Base-by-base conservation (phyloP, 2,329 filamentous ascomycete species). In the Dothideomycetidae sp. region DNA sequence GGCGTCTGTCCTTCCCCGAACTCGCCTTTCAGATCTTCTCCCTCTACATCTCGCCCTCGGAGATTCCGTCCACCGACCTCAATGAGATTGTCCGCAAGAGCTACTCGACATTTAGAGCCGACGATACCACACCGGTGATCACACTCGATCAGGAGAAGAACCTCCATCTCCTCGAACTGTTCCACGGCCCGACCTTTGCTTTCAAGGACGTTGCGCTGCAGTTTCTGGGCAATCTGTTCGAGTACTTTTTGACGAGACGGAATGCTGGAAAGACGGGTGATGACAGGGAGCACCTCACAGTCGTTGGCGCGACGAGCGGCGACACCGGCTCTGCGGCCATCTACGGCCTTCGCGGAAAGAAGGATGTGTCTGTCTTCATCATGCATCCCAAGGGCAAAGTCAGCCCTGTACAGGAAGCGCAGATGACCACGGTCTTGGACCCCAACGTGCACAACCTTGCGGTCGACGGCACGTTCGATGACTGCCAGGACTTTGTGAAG, bases 401-500 rank as follows among this genome's bases (percentile, higher is more conserved):
- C 44, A 85, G 79, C 55, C 82, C 85, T 10, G 81, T 96, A 40
- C 90, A 96, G 59, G 84, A 96, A 60, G 81, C 82, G 3, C 90
- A 96, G 63, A 96, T 96, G 90, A 94, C 86, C 1, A 94, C 88
- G 0, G 81, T 90, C 17, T 66, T 84, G 29, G 90, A 96, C 56
- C 63, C 71, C 42, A 96, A 96, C 54, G 86, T 96, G 21, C 84
- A 94, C 68, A 93, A 93, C 59, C 64, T 96, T 32, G 76, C 82
- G 37, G 81, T 96, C 10, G 75, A 80, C 34, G 90, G 88, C 41
- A 92, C 84, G 0, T 96, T 96, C 55, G 88, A 96, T 53, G 85
- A 96, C 56, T 96, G 90, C 61, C 88, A 94, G 73, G 85, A 93
- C 59, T 92, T 90, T 40, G 80, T 98, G 56, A 96, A 98, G 63